Evolutionary conservation across 2,329 filamentous ascomycete genomes (phyloP).

Genomic region (Pyrenochaeta sp.): DNA sequence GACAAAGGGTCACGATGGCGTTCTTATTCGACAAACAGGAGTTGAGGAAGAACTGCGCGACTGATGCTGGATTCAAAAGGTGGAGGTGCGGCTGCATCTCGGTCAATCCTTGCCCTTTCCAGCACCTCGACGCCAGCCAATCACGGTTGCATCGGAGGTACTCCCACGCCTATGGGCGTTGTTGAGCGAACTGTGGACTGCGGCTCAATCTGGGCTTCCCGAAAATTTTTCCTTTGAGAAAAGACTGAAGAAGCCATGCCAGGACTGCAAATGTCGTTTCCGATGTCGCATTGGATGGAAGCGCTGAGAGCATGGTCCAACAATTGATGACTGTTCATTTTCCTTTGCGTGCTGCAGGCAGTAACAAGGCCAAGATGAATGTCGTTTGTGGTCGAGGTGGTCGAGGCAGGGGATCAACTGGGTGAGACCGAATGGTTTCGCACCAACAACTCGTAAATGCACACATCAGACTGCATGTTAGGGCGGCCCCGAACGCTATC

Average conservation of each 20-base stretch:
- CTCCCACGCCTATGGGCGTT: not conserved
- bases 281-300: not conserved
- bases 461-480: too few species aligned
- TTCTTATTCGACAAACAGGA: conserved; percentile 10
- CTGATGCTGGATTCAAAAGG: conserved; percentile 37
- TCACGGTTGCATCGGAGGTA: conserved; percentile 3
- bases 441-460: too few species aligned
- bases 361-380: too few species aligned
- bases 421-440: too few species aligned
- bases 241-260: not conserved
- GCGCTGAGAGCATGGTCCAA: too few species aligned
- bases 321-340: too few species aligned
- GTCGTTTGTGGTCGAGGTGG: too few species aligned
- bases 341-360: too few species aligned
- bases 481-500: too few species aligned
- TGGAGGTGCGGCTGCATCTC: conserved; percentile 38
- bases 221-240: not conserved
- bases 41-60: conserved; percentile 26
- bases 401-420: too few species aligned
- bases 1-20: conserved; percentile 8
- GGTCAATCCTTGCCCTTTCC: conserved; percentile 24
- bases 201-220: not conserved
- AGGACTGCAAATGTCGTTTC: not conserved
- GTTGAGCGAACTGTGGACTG: not conserved
- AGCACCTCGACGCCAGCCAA: conserved; percentile 15